These are phyloP conservation scores for Microbotryum saponariae DNA, from an alignment of 1,284 basidiomycete species.

Conservation along the genomic window DNA sequence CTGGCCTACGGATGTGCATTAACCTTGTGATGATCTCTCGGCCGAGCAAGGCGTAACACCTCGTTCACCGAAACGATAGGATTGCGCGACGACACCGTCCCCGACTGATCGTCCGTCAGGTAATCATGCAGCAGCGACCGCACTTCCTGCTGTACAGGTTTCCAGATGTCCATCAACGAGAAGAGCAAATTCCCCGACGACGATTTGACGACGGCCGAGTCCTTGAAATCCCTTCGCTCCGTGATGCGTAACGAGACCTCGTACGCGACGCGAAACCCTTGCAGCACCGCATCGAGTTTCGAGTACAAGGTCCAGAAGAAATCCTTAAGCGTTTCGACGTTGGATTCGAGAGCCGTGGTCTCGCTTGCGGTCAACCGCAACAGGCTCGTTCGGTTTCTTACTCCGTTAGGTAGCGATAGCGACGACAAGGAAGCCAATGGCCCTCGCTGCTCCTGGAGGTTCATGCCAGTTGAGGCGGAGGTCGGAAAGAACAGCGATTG, in stretches of 20 bases:
- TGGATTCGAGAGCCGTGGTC: constrained; percentile 55
- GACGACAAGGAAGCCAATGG: constrained; percentile 17
- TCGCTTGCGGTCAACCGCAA: constrained; percentile 71
- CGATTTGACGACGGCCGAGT: constrained; percentile 65
- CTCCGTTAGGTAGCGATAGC: neutral
- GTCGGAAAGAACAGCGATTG: neutral
- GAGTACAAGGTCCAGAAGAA: constrained; percentile 98
- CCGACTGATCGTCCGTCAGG: constrained; percentile 78
- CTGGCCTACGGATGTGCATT: neutral
- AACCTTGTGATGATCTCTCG: constrained; percentile 73
- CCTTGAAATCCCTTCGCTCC: constrained; percentile 80
- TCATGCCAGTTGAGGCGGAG: neutral
- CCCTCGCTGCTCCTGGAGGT: constrained; percentile 2
- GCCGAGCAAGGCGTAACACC: constrained; percentile 74
- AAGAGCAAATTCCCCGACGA: constrained; percentile 53
- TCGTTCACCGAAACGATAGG: constrained; percentile 91
- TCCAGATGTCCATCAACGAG: constrained; percentile 83
- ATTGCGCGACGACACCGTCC: constrained; percentile 65
- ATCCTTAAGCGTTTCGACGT: constrained; percentile 81
- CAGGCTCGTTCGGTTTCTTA: constrained; percentile 25
- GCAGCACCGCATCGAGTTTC: constrained; percentile 90
- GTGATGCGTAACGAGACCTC: constrained; percentile 84
- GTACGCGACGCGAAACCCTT: constrained; percentile 82
- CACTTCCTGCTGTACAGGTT: constrained; percentile 82
- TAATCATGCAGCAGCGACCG: constrained; percentile 74